phyloP scores from a whole-genome alignment of 129 eudicot species.

The Daucus carota region DNA sequence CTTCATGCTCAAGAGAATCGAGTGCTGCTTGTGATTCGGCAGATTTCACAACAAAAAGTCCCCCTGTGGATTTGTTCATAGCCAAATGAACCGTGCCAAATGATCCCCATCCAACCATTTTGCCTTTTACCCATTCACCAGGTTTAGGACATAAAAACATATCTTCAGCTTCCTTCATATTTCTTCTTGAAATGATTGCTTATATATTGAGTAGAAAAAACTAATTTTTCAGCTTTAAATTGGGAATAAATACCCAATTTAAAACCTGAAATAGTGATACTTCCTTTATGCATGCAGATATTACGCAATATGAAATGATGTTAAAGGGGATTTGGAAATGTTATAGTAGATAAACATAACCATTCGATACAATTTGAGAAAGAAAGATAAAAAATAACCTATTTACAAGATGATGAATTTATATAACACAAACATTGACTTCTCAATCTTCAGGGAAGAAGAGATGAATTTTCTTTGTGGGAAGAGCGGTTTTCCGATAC shows the following conservation, averaged over 20 bases:
- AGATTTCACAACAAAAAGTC: slow-evolving; percentile 60
- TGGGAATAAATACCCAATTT: slow-evolving; percentile 21
- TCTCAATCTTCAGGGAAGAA: slow-evolving; percentile 17
- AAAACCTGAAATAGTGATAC: slow-evolving; percentile 9
- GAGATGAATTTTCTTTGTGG: neutral
- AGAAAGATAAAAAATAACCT: neutral
- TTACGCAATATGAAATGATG: neutral
- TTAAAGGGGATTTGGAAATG: slow-evolving; percentile 12
- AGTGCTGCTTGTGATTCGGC: slow-evolving; percentile 45
- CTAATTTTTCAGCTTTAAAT: neutral
- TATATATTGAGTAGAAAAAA: slow-evolving; percentile 1
- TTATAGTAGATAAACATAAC: neutral
- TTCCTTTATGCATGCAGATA: slow-evolving; percentile 14
- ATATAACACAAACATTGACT: neutral
- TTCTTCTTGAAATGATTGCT: slow-evolving; percentile 12
- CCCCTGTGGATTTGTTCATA: slow-evolving; percentile 54
- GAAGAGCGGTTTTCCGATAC: slow-evolving; percentile 14
- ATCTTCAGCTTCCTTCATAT: slow-evolving; percentile 25
- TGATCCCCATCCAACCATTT: slow-evolving; percentile 62
- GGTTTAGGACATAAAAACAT: slow-evolving; percentile 25
- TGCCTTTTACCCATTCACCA: slow-evolving; percentile 56
- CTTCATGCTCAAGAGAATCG: slow-evolving; percentile 47
- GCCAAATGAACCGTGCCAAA: slow-evolving; percentile 60
- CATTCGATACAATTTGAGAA: neutral
- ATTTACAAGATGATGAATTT: neutral